Conservation (phyloP, 2,329 filamentous ascomycete genomes). For the Chaetothyriales sp. region DNA sequence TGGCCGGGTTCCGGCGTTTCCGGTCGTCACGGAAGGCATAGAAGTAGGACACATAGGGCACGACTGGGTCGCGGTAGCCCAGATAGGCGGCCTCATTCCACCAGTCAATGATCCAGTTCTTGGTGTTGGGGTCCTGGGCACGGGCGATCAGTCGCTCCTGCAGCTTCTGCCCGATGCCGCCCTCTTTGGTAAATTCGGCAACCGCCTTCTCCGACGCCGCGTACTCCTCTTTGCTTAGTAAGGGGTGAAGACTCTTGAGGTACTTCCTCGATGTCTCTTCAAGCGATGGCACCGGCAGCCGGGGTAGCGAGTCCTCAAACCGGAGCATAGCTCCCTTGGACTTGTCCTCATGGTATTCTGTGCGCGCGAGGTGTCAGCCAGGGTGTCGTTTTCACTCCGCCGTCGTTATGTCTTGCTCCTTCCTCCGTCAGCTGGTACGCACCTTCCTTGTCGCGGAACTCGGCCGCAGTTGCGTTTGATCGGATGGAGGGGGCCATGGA, state of each 20-base stretch:
- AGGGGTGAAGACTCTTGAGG: slow-evolving; percentile 50
- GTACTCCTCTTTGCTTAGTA: slow-evolving; percentile 44
- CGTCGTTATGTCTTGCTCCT: neutral
- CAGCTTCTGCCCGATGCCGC: slow-evolving; percentile 63
- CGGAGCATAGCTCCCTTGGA: slow-evolving; percentile 50
- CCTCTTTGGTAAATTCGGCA: slow-evolving; percentile 74
- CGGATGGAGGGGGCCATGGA: slow-evolving; percentile 17
- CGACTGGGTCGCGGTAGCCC: slow-evolving; percentile 81
- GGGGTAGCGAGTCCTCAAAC: slow-evolving; percentile 50
- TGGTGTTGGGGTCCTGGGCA: slow-evolving; percentile 61
- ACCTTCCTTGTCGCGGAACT: slow-evolving; percentile 28
- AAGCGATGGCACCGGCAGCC: slow-evolving; percentile 46
- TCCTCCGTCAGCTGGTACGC: slow-evolving; percentile 12
- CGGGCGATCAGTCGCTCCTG: slow-evolving; percentile 75
- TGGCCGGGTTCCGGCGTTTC: slow-evolving; percentile 69
- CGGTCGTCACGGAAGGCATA: slow-evolving; percentile 96
- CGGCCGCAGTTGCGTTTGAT: slow-evolving; percentile 25
- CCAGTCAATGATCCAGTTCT: slow-evolving; percentile 96
- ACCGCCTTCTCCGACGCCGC: slow-evolving; percentile 61
- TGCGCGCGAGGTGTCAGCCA: slow-evolving; percentile 3
- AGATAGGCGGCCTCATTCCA: slow-evolving; percentile 96
- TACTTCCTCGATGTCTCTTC: slow-evolving; percentile 50
- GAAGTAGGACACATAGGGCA: slow-evolving; percentile 98
- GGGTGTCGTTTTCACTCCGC: neutral
- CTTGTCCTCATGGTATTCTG: slow-evolving; percentile 50